Evolutionary conservation across 805 yeast genomes (phyloP).

Genomic region (Starmerella sp.): DNA sequence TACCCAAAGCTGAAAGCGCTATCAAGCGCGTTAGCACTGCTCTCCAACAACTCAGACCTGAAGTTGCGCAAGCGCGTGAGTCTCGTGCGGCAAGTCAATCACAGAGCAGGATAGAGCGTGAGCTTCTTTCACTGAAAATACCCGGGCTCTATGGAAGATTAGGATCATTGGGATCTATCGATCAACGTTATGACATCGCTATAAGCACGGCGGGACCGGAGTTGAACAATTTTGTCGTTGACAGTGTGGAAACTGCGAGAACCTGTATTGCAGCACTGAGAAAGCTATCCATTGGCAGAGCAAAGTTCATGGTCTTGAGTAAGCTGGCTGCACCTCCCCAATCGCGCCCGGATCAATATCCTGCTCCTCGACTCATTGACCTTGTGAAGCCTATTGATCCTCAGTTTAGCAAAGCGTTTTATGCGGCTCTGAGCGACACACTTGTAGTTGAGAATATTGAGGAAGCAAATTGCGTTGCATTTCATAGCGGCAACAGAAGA

Average conservation of each 20-base stretch:
- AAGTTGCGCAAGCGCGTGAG: slow-evolving; percentile 45
- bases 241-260: slow-evolving; percentile 58
- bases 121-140: slow-evolving; percentile 57
- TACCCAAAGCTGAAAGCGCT: slow-evolving; percentile 39
- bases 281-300: slow-evolving; percentile 74
- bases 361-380: slow-evolving; percentile 70
- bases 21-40: slow-evolving; percentile 33
- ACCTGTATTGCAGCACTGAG: slow-evolving; percentile 74
- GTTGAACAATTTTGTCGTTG: slow-evolving; percentile 87
- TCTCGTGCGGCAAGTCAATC: slow-evolving; percentile 49
- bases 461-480: slow-evolving; percentile 82
- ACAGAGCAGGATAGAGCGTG: slow-evolving; percentile 60
- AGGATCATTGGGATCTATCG: slow-evolving; percentile 88
- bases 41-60: slow-evolving; percentile 36
- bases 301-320: slow-evolving; percentile 70
- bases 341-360: slow-evolving; percentile 30
- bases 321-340: slow-evolving; percentile 45
- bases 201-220: slow-evolving; percentile 90
- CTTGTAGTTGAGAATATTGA: slow-evolving; percentile 67
- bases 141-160: slow-evolving; percentile 79
- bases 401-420: slow-evolving; percentile 76
- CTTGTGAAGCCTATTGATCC: slow-evolving; percentile 56
- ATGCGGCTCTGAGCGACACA: slow-evolving; percentile 76
- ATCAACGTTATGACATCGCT: slow-evolving; percentile 80
- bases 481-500: slow-evolving; percentile 46